Base-by-base conservation (phyloP, 2,329 filamentous ascomycete genomes). In the Gaeumannomyces tritici region DNA sequence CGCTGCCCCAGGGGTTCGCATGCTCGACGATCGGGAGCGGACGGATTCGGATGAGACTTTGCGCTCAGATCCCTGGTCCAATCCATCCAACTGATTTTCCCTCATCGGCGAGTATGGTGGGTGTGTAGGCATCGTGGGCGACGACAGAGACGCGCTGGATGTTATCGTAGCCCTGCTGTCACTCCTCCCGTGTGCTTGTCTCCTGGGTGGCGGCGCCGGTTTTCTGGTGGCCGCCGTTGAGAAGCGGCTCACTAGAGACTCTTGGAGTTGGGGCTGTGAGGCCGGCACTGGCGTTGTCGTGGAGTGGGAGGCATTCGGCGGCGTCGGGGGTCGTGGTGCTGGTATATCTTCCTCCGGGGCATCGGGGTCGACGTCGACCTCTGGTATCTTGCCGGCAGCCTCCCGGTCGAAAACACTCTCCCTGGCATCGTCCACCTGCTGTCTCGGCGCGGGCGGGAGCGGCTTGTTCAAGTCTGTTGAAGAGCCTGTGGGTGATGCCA, bases 401-500 rank as follows among this genome's bases (percentile, higher is more conserved):
- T 84, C 81, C 55, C 75, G 78, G 65, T 84, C 81, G 64, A 84
- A 83, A 26, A 81, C 73, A 47, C 80, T 82, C 63, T 83, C 80
- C 26, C 72, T 68, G 47, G 76, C 77, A 60, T 82, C 79, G 28
- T 82, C 78, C 13, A 70, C 67, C 2, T 83, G 83, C 4, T 81
- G 77, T 31, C 59, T 35, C 11, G 59, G 59, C 24, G 59, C 35
- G 1, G 80, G 79, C 2, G 87, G 85, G 15, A 88, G 77, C 4
- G 86, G 84, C 67, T 88, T 89, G 71, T 86, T 85, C 31, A 83
- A 71, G 66, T 87, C 81, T 8, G 81, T 80, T 8, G 74, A 69
- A 18, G 75, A 73, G 21, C 73, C 51, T 18, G 21, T 28, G 6
- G 18, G n/a, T 54, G 59, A 54, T 6, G 56, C 11, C 27, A 47